These are phyloP conservation scores for Mollisiaceae sp. DNA, from an alignment of 2,329 filamentous ascomycete genomes.

Conservation along the genomic window DNA sequence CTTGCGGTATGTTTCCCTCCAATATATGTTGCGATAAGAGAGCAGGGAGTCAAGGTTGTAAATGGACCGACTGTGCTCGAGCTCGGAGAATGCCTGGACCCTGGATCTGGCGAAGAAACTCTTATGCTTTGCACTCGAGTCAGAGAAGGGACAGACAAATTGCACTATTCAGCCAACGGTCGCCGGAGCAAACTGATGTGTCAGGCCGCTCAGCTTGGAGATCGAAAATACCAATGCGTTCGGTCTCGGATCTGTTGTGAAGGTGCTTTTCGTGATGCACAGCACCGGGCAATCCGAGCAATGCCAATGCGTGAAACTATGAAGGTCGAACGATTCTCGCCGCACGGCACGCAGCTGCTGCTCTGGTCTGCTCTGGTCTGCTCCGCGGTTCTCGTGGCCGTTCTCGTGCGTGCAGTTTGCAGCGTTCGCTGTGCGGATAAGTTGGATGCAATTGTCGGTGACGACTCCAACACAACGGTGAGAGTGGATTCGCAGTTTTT, in stretches of 20 bases:
- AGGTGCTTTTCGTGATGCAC: slow-evolving; percentile 30
- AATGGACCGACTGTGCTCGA: slow-evolving; percentile 17
- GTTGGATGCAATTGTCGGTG: neutral
- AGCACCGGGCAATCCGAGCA: slow-evolving; percentile 30
- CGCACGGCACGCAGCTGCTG: neutral
- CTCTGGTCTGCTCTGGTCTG: neutral
- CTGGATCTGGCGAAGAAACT: neutral
- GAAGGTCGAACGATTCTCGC: slow-evolving; percentile 18
- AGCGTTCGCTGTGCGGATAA: neutral
- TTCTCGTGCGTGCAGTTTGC: neutral
- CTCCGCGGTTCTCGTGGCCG: neutral
- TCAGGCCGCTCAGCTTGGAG: slow-evolving; percentile 31
- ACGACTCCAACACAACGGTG: neutral
- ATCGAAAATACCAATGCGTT: slow-evolving; percentile 35
- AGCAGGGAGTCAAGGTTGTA: slow-evolving; percentile 16
- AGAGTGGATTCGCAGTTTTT: neutral
- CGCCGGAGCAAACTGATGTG: slow-evolving; percentile 29
- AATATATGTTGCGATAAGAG: slow-evolving; percentile 16
- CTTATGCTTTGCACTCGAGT: slow-evolving; percentile 16
- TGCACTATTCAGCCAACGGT: slow-evolving; percentile 26
- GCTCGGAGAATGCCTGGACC: slow-evolving; percentile 18
- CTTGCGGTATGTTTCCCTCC: slow-evolving; percentile 10
- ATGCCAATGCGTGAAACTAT: slow-evolving; percentile 37
- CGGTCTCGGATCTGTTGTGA: slow-evolving; percentile 35
- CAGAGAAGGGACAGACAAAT: slow-evolving; percentile 12